phyloP scores from a whole-genome alignment of 176 grass and related monocot genomes.

The Bromus sterilis region DNA sequence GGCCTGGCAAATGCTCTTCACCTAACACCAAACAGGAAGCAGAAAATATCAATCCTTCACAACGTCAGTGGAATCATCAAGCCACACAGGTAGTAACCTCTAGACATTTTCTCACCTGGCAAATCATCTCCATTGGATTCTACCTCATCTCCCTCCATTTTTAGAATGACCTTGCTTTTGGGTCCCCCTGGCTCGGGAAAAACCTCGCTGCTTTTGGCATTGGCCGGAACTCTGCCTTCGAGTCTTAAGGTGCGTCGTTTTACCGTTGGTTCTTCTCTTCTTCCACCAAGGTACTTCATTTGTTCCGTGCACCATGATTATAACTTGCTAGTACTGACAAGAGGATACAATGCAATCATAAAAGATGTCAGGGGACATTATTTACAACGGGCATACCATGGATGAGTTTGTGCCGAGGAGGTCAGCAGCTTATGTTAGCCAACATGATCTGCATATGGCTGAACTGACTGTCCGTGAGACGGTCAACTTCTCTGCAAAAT shows the following conservation, averaged over 20 bases:
- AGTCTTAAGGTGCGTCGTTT: conserved; percentile 23
- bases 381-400: conserved; percentile 67
- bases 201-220: conserved; percentile 56
- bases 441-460: conserved; percentile 69
- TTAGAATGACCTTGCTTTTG: conserved; percentile 77
- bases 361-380: conserved; percentile 42
- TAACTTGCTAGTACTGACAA: neutral
- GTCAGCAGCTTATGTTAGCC: conserved; percentile 71
- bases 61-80: conserved; percentile 72
- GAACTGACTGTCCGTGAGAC: conserved; percentile 76
- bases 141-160: neutral
- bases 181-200: conserved; percentile 72
- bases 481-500: conserved; percentile 63
- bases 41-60: conserved; percentile 47
- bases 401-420: conserved; percentile 59
- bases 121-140: neutral
- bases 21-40: conserved; percentile 29
- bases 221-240: conserved; percentile 59
- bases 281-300: neutral
- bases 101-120: neutral
- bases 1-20: conserved; percentile 24
- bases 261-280: neutral
- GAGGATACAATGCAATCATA: neutral
- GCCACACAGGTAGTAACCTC: conserved; percentile 57
- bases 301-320: neutral